Evolutionary conservation across 306 rosid species (phyloP).

Genomic region (Lathyrus aphaca): DNA sequence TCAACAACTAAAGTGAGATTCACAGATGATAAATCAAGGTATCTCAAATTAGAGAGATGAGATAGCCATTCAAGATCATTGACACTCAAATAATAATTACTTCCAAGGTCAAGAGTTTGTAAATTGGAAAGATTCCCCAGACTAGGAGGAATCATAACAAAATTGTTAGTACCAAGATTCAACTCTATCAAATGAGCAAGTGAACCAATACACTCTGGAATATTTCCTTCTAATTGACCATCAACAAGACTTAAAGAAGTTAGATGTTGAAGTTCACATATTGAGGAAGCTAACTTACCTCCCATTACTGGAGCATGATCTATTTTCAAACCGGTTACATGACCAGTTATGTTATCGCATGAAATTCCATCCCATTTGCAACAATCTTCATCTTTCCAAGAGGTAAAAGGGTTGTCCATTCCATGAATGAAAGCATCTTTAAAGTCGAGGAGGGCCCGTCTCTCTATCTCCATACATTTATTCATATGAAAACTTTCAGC

Average conservation of each 20-base stretch:
- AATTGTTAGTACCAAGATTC: background rate
- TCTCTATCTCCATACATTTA: no score
- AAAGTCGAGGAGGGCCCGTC: conserved; percentile 22
- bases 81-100: fast-evolving
- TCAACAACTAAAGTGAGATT: conserved; percentile 15
- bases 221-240: background rate
- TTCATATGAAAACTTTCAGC: background rate
- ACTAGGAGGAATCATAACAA: conserved; percentile 24
- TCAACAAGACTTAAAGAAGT: conserved; percentile 5
- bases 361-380: conserved; percentile 37
- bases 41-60: conserved; percentile 36
- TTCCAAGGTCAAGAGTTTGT: background rate
- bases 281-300: conserved; percentile 26
- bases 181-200: conserved; percentile 15
- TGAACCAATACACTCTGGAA: conserved; percentile 44
- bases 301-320: no score
- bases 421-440: conserved; percentile 3
- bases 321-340: conserved; percentile 3
- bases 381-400: conserved; percentile 30
- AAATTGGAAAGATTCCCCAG: conserved; percentile 33
- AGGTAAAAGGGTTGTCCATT: background rate
- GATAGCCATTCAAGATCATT: conserved; percentile 39
- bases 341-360: conserved; percentile 30
- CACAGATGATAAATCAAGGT: background rate
- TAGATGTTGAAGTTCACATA: conserved; percentile 33